A percentile compares a stretch with the other conserved stretches of the same genome.
Conservation (phyloP, 805 yeast species). For the Candida ortonii region DNA sequence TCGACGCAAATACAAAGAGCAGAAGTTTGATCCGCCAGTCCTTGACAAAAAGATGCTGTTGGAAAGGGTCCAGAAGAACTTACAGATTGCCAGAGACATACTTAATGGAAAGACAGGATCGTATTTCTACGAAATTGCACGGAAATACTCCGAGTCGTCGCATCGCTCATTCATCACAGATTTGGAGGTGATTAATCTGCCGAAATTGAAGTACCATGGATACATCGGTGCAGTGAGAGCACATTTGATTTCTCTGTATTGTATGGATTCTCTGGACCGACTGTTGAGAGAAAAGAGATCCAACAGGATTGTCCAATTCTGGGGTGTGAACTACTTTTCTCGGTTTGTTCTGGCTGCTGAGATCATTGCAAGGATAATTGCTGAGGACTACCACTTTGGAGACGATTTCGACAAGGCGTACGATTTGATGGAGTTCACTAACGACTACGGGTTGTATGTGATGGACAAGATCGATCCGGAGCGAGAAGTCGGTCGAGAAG, state of each 20-base stretch:
- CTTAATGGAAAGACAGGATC: conserved; percentile 44
- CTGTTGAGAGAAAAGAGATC: conserved; percentile 31
- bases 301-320: conserved; percentile 52
- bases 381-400: conserved; percentile 41
- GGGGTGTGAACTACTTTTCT: conserved; percentile 57
- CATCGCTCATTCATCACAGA: conserved; percentile 42
- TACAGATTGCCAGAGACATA: conserved; percentile 18
- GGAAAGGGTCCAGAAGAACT: conserved; percentile 8
- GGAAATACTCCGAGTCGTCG: conserved; percentile 37
- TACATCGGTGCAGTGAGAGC: conserved; percentile 62
- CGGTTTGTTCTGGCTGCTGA: conserved; percentile 65
- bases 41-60: conserved; percentile 11
- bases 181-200: conserved; percentile 44
- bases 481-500: no score
- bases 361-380: conserved; percentile 48
- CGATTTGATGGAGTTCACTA: conserved; percentile 43
- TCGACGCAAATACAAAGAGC: conserved; percentile 15
- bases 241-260: conserved; percentile 42
- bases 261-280: conserved; percentile 34
- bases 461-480: conserved; percentile 28
- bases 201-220: conserved; percentile 53
- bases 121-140: conserved; percentile 50
- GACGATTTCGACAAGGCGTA: conserved; percentile 43
- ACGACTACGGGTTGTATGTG: conserved; percentile 35
- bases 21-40: conserved; percentile 15